Evolutionary conservation across 345 rosid genomes (phyloP).

Genomic region (Ceriops tagal): DNA sequence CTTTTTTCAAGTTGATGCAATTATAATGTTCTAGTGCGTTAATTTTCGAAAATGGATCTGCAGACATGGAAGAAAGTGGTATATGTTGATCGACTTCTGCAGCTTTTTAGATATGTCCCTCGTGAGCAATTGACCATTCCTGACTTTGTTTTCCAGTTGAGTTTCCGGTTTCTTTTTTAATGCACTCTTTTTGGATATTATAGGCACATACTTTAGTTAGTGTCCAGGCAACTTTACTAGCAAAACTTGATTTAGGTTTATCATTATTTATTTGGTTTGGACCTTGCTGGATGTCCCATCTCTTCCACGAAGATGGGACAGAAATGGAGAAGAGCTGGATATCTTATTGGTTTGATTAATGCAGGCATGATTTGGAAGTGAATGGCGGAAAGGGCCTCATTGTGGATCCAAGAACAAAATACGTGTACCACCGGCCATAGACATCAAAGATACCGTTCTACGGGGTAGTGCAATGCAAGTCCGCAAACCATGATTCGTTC

Average conservation of each 20-base stretch:
- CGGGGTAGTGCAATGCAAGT: no score
- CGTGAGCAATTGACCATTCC: constrained; percentile 98
- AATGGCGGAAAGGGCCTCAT: constrained; percentile 95
- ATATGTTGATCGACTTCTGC: constrained; percentile 74
- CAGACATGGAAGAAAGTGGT: constrained; percentile 97
- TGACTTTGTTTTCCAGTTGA: constrained; percentile 95
- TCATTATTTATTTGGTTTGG: no score
- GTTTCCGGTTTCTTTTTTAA: constrained; percentile 29
- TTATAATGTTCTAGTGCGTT: not conserved
- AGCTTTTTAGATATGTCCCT: constrained; percentile 86
- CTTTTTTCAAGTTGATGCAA: not conserved
- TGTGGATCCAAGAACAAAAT: constrained; percentile 85
- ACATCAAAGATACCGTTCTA: not conserved
- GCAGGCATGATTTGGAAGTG: constrained; percentile 98
- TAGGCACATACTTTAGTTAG: no score
- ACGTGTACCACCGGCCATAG: constrained; percentile 84
- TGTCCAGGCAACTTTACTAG: not conserved
- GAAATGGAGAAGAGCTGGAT: constrained; percentile 11
- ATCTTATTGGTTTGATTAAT: constrained; percentile 9
- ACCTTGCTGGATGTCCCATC: no score
- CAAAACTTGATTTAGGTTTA: no score
- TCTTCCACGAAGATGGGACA: not conserved
- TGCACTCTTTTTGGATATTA: not conserved
- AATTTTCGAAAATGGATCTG: constrained; percentile 14
- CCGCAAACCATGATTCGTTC: no score